A percentile compares a stretch with the other conserved stretches of the same genome.
Conservation (phyloP, 2,329 filamentous ascomycete species). For the Microdochium paspali region DNA sequence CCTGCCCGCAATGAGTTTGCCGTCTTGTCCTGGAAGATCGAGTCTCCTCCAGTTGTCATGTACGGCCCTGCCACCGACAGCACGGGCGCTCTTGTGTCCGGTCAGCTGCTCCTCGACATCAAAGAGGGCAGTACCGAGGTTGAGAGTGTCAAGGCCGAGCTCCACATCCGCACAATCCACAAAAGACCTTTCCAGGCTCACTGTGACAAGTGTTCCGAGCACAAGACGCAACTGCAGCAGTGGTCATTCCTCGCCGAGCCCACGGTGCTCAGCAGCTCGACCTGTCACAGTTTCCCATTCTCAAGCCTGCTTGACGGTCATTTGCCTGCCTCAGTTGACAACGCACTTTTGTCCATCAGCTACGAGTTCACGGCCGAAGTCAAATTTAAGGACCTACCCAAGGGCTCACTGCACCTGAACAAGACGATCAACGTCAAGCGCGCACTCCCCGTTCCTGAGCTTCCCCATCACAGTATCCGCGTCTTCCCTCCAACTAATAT, state of each 20-base stretch:
- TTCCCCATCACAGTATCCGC: constrained; percentile 80
- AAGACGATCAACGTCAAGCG: constrained; percentile 67
- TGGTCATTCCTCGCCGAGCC: constrained; percentile 67
- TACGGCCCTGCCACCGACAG: constrained; percentile 68
- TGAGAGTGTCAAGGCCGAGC: constrained; percentile 61
- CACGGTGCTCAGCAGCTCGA: constrained; percentile 37
- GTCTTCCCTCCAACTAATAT: constrained; percentile 96
- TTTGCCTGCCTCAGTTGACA: constrained; percentile 75
- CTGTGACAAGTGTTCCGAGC: constrained; percentile 67
- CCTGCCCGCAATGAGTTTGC: constrained; percentile 26
- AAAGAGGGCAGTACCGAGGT: constrained; percentile 58
- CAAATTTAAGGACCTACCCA: constrained; percentile 39
- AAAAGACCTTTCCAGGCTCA: constrained; percentile 75
- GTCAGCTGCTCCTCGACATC: constrained; percentile 67
- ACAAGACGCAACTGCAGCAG: constrained; percentile 63
- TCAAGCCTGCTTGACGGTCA: constrained; percentile 78
- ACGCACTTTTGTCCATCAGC: constrained; percentile 60
- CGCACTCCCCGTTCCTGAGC: constrained; percentile 62
- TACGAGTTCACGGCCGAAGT: constrained; percentile 70
- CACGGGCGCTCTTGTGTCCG: constrained; percentile 76
- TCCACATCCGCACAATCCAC: constrained; percentile 62
- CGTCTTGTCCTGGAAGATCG: constrained; percentile 51
- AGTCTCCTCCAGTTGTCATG: constrained; percentile 80
- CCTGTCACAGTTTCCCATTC: constrained; percentile 75
- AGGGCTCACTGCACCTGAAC: constrained; percentile 50